Conservation (phyloP, 2,329 filamentous ascomycete species). For the Neonectria sp. region DNA sequence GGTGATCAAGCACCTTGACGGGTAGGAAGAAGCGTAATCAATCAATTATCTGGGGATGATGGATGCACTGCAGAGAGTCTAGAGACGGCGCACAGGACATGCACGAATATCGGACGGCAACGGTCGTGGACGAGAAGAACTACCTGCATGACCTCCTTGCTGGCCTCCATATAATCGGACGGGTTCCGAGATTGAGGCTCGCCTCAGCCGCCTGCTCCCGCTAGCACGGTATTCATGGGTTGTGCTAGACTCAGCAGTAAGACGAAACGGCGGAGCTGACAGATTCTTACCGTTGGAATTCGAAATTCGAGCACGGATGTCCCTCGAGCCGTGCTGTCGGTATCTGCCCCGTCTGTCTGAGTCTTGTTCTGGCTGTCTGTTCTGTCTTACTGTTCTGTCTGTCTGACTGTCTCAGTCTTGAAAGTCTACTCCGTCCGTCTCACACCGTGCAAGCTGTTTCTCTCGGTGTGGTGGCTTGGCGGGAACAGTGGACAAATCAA, state of each 20-base stretch:
- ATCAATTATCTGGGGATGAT: too few relatives aligned
- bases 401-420: background rate
- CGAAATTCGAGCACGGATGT: too few relatives aligned
- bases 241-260: too few relatives aligned
- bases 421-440: background rate
- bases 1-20: too few relatives aligned
- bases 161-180: conserved; percentile 7
- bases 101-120: conserved; percentile 20
- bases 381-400: too few relatives aligned
- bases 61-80: too few relatives aligned
- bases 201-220: conserved; percentile 2
- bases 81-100: background rate
- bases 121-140: background rate
- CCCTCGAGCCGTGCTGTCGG: too few relatives aligned
- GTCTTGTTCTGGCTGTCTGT: background rate
- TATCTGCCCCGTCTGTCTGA: too few relatives aligned
- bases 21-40: too few relatives aligned
- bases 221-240: background rate
- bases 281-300: too few relatives aligned
- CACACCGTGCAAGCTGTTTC: background rate
- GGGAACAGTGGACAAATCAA: background rate
- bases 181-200: conserved; percentile 24
- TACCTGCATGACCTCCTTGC: background rate
- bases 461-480: background rate
- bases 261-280: too few relatives aligned